Base-by-base conservation (phyloP, 1,284 basidiomycete species). In the Rhizopogon hawkerae region DNA sequence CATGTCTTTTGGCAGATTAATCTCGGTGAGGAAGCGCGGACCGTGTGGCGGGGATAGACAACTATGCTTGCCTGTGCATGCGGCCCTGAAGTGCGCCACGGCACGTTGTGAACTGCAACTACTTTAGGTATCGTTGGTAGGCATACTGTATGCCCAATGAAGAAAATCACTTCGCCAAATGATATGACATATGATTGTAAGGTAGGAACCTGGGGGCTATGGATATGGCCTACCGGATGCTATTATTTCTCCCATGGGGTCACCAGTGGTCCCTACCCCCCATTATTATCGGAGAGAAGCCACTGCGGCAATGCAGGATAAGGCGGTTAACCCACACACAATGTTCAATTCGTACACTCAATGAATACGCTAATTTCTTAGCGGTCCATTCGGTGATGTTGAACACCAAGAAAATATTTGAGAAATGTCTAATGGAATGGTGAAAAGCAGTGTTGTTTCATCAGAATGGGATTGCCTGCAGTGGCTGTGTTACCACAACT, bases 241-340 rank as follows among this genome's bases (percentile, higher is more conserved):
- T 42, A 42, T 42, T 31, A 2, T 18, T 29, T 14, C 21, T 35
- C 9, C 33, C 11, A 16, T 26, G 33, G 33, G 26, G 26, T 29
- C 26, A 34, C 11, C 5, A 13, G 4, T 23, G 21, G 4, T 21
- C 21, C 21, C 5, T 5, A 21, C 21, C 23, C 21, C 23, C 39
- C 39, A 42, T 11, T 10, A 31, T 31, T 24, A 42, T 42, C 39
- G 39, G 39, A 31, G 0, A 31, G 39, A 42, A 29, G 26, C 8
- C 26, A 29, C 39, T 41, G 39, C 26, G 39, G 24, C 39, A 10
- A 41, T 41, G 39, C 39, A 39, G 38, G 13, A 38, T 38, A 41
- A 41, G 37, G n/a, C 14, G 10, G 26, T 10, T 29, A 8, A 29
- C 26, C 9, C 26, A 29, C 21, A 23, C 21, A 23, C 21, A 23